These are phyloP conservation scores for Venturia aucupariae DNA, from an alignment of 2,329 filamentous ascomycete species.

Conservation along the genomic window DNA sequence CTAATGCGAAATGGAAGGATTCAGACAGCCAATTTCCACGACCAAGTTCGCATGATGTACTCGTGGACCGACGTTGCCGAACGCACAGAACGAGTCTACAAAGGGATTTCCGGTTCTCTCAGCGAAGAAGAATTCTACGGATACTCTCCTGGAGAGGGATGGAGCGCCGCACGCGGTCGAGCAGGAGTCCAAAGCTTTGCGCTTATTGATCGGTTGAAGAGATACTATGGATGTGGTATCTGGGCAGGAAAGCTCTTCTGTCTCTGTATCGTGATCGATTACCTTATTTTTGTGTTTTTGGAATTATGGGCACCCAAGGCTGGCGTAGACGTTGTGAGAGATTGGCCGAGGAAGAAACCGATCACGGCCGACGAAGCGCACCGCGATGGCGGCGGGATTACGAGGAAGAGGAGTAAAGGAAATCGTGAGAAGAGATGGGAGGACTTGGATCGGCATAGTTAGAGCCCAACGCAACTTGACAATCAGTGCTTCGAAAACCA, in stretches of 20 bases:
- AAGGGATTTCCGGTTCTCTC: conserved; percentile 81
- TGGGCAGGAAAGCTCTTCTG: conserved; percentile 98
- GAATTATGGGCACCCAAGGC: conserved; percentile 80
- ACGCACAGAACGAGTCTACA: conserved; percentile 89
- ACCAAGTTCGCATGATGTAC: conserved; percentile 97
- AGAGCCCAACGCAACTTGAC: background rate
- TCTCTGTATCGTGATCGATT: conserved; percentile 88
- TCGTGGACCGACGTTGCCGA: conserved; percentile 94
- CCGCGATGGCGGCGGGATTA: background rate
- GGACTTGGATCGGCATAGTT: background rate
- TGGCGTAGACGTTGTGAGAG: conserved; percentile 77
- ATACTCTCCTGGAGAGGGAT: conserved; percentile 57
- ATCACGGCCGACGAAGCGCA: background rate
- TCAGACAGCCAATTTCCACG: conserved; percentile 87
- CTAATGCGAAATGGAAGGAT: conserved; percentile 78
- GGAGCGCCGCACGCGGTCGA: conserved; percentile 61
- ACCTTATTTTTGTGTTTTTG: conserved; percentile 77
- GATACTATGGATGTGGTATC: conserved; percentile 95
- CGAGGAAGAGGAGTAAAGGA: conserved; percentile 23
- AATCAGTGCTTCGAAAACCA: background rate
- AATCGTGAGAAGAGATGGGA: conserved; percentile 20
- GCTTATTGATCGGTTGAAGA: conserved; percentile 85
- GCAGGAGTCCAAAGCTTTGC: conserved; percentile 74
- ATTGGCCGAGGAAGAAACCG: conserved; percentile 75
- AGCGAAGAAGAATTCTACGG: conserved; percentile 84